Percentiles rank a stretch among this genome's conserved stretches.
Evolutionary conservation across 768 basidiomycete genomes (phyloP).

Genomic region (Cystobasidium ongulense): DNA sequence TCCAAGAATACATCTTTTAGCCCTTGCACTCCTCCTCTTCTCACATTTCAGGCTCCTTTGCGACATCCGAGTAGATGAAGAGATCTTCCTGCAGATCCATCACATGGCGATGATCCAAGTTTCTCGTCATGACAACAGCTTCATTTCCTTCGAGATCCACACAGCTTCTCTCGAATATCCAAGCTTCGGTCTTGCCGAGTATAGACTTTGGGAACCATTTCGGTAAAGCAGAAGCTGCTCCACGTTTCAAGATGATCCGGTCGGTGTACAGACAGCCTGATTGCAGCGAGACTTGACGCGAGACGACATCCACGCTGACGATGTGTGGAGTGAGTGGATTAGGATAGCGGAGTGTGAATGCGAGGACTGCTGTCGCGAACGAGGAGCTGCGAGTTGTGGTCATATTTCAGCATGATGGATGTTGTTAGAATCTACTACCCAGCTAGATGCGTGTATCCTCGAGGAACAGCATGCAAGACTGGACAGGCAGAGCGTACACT

Average conservation of each 20-base stretch:
- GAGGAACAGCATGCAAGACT: too few species aligned
- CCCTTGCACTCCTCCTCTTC: not conserved
- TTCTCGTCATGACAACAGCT: constrained; percentile 73
- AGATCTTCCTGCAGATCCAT: constrained; percentile 73
- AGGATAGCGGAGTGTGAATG: constrained; percentile 89
- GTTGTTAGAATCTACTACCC: too few species aligned
- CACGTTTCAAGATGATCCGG: constrained; percentile 81
- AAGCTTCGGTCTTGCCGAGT: constrained; percentile 74
- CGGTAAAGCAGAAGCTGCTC: constrained; percentile 42
- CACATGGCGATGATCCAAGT: constrained; percentile 86
- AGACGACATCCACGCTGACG: constrained; percentile 87
- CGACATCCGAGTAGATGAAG: not conserved
- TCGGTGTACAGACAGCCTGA: constrained; percentile 72
- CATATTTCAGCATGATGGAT: not conserved
- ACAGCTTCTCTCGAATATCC: constrained; percentile 89
- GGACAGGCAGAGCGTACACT: not conserved
- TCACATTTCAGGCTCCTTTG: not conserved
- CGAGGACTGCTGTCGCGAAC: constrained; percentile 84
- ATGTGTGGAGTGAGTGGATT: constrained; percentile 91
- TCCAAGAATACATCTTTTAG: too few species aligned
- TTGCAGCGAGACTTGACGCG: constrained; percentile 62
- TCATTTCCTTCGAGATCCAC: constrained; percentile 74
- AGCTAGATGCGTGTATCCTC: too few species aligned
- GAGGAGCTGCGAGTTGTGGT: constrained; percentile 59
- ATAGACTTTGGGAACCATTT: constrained; percentile 76